Conservation (phyloP, 345 rosid genomes). For the Populus deltoides region DNA sequence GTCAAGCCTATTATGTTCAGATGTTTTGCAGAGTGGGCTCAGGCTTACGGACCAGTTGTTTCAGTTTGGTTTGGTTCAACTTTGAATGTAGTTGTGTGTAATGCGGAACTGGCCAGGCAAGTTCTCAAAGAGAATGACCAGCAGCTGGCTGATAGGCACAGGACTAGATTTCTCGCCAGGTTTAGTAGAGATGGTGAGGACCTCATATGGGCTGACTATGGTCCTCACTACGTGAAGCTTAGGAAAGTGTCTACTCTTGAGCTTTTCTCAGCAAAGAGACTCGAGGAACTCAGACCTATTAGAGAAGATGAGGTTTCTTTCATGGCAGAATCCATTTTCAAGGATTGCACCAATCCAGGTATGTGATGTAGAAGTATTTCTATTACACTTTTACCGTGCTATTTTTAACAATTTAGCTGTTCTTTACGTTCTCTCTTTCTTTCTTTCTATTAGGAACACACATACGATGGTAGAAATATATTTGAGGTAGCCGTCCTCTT, state of each 20-base stretch:
- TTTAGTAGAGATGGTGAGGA: constrained; percentile 82
- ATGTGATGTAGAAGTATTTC: background rate
- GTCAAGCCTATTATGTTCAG: constrained; percentile 79
- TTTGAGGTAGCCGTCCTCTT: no score
- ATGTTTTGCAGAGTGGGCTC: constrained; percentile 81
- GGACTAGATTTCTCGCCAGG: constrained; percentile 66
- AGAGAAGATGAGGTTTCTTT: constrained; percentile 92
- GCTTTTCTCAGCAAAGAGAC: constrained; percentile 75
- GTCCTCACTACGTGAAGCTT: constrained; percentile 90
- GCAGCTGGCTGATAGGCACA: constrained; percentile 69
- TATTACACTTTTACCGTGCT: background rate
- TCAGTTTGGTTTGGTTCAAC: constrained; percentile 93
- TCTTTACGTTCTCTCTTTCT: background rate
- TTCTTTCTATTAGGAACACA: no score
- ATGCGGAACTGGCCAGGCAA: constrained; percentile 66
- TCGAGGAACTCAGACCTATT: constrained; percentile 71
- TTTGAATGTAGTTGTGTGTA: constrained; percentile 70
- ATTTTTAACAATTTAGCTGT: background rate
- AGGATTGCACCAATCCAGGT: constrained; percentile 61
- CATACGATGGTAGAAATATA: no score
- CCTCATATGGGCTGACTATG: constrained; percentile 96
- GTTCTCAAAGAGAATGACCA: constrained; percentile 85
- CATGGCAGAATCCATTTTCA: constrained; percentile 80
- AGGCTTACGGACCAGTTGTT: constrained; percentile 65
- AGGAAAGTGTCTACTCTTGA: constrained; percentile 83